Percentiles rank a stretch among this genome's conserved stretches.
phyloP scores from a whole-genome alignment of 768 basidiomycete species.

The Cyathus striatus region DNA sequence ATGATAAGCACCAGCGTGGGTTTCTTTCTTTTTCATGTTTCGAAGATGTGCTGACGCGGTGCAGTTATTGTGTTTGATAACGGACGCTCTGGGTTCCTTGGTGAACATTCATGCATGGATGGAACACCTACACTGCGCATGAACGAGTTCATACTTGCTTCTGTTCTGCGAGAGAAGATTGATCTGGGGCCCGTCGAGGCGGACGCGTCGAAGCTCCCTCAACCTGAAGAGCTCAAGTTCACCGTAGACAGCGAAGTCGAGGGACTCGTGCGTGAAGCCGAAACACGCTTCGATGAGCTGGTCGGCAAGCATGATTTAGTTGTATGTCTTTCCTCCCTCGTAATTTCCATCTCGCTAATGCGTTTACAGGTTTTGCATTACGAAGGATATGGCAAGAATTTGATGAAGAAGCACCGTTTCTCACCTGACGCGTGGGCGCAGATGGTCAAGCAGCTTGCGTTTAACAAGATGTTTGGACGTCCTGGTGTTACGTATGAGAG shows the following conservation, averaged over 20 bases:
- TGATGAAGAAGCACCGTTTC: conserved; percentile 75
- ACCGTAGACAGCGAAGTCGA: conserved; percentile 51
- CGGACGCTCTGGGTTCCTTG: conserved; percentile 90
- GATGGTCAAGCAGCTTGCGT: conserved; percentile 93
- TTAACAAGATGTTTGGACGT: conserved; percentile 75
- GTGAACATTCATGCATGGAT: conserved; percentile 87
- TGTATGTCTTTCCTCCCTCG: conserved; percentile 30
- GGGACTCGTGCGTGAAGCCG: conserved; percentile 51
- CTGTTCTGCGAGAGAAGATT: conserved; percentile 66
- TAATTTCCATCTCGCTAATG: background rate
- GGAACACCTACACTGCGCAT: conserved; percentile 92
- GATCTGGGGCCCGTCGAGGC: conserved; percentile 54
- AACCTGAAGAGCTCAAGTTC: conserved; percentile 69
- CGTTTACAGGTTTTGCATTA: conserved; percentile 66
- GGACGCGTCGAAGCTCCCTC: conserved; percentile 36
- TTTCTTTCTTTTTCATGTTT: conserved; percentile 7
- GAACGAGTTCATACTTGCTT: conserved; percentile 89
- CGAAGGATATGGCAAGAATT: conserved; percentile 82
- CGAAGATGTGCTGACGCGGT: conserved; percentile 2
- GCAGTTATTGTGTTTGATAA: conserved; percentile 92
- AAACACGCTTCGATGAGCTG: conserved; percentile 67
- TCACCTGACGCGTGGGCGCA: conserved; percentile 96
- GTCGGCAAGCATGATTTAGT: conserved; percentile 77
- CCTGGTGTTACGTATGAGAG: conserved; percentile 89
- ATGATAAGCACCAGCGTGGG: conserved; percentile 93